A percentile compares a stretch with the other conserved stretches of the same genome.
phyloP scores from a whole-genome alignment of 768 basidiomycete genomes.

The Psilocybe subaeruginosa region DNA sequence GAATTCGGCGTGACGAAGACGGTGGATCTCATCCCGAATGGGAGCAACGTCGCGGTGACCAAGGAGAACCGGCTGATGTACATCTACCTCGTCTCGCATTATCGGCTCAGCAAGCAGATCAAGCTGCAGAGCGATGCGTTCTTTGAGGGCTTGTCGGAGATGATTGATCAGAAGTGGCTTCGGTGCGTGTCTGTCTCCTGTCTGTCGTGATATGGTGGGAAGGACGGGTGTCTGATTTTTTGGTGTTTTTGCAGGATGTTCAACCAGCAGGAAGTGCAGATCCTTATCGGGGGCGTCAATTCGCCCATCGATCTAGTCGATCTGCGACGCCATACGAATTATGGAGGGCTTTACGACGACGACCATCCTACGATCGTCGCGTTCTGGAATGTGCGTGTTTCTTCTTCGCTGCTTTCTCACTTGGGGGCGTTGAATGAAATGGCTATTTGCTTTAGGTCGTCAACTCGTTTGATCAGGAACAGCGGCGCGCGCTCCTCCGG shows the following conservation, averaged over 20 bases:
- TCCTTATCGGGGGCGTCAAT: conserved; percentile 88
- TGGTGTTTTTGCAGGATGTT: conserved; percentile 74
- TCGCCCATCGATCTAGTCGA: conserved; percentile 86
- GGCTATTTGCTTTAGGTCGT: conserved; percentile 63
- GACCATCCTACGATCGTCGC: conserved; percentile 68
- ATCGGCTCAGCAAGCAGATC: conserved; percentile 88
- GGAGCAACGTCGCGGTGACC: conserved; percentile 44
- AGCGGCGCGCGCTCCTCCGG: conserved; percentile 75
- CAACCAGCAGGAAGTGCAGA: conserved; percentile 94
- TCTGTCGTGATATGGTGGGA: not conserved
- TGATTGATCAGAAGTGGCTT: conserved; percentile 91
- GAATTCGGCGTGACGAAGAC: conserved; percentile 23
- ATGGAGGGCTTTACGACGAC: conserved; percentile 80
- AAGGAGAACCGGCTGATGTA: conserved; percentile 89
- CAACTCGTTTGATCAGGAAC: conserved; percentile 76
- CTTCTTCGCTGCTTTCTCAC: too few species aligned
- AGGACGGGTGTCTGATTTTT: too few species aligned
- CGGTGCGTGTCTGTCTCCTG: conserved; percentile 40
- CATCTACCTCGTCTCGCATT: conserved; percentile 88
- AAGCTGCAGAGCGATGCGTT: conserved; percentile 82
- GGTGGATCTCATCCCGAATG: conserved; percentile 21
- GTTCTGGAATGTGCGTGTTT: conserved; percentile 87
- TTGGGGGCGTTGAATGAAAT: not conserved
- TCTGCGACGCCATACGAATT: conserved; percentile 73
- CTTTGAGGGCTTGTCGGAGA: conserved; percentile 90